Evolutionary conservation across 805 yeast species (phyloP).

Genomic region (Schizosaccharomyces lindneri): DNA sequence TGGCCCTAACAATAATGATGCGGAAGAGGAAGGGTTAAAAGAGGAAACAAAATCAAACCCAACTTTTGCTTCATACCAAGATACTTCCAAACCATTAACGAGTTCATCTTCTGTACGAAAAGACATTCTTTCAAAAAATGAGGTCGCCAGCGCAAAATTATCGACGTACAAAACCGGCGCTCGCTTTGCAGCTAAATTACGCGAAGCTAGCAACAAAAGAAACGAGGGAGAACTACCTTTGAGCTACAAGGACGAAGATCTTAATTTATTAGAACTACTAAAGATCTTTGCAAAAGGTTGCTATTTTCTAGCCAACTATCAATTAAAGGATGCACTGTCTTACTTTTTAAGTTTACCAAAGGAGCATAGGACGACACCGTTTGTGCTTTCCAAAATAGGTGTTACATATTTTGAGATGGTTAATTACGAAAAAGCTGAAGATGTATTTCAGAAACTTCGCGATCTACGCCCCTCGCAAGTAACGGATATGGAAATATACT

Average conservation of each 20-base stretch:
- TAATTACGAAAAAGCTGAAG: constrained; percentile 53
- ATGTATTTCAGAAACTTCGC: constrained; percentile 36
- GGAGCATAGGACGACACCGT: constrained; percentile 44
- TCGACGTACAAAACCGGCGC: not conserved
- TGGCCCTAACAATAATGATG: not conserved
- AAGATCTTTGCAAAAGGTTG: constrained; percentile 7
- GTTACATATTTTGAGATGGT: constrained; percentile 67
- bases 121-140: too few species aligned
- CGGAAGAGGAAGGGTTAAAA: too few species aligned
- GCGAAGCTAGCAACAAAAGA: constrained; percentile 5
- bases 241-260: not conserved
- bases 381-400: constrained; percentile 64
- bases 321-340: constrained; percentile 59
- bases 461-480: constrained; percentile 49
- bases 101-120: too few species aligned
- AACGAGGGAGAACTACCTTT: not conserved
- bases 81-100: too few species aligned
- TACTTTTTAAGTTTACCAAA: constrained; percentile 39
- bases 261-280: constrained; percentile 5
- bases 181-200: not conserved
- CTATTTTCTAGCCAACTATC: constrained; percentile 21
- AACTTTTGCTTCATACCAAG: too few species aligned
- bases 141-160: too few species aligned
- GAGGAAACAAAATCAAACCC: too few species aligned
- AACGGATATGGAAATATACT: constrained; percentile 74